Conservation (phyloP, 495 filamentous ascomycete genomes). For the Penicillium paxilli region DNA sequence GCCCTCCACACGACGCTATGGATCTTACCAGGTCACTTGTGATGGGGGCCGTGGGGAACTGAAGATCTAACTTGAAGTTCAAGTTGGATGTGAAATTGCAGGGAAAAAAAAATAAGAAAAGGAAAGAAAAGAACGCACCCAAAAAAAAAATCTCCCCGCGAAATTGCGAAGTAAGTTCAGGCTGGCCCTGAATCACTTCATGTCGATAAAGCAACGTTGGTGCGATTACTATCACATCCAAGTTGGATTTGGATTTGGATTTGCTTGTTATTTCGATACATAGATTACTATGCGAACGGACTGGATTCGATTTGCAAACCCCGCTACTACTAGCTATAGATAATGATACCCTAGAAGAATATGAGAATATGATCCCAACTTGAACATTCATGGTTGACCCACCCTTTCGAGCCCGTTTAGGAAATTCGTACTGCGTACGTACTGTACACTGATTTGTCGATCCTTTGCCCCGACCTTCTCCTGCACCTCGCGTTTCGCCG, state of each 20-base stretch:
- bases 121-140: no score
- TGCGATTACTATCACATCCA: no score
- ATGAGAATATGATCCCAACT: not conserved
- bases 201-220: no score
- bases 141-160: no score
- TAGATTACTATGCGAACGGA: not conserved
- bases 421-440: not conserved
- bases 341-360: slow-evolving; percentile 1
- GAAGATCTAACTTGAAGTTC: not conserved
- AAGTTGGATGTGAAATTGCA: no score
- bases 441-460: not conserved
- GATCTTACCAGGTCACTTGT: slow-evolving; percentile 32
- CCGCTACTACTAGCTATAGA: not conserved
- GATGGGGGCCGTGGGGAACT: slow-evolving; percentile 3
- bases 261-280: not conserved
- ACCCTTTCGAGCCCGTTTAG: not conserved
- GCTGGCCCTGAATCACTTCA: not conserved
- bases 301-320: not conserved
- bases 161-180: not conserved
- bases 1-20: slow-evolving; percentile 12
- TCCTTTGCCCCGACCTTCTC: not conserved
- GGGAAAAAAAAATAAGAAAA: no score
- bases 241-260: not conserved
- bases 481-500: not conserved
- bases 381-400: no score